phyloP scores from a whole-genome alignment of 139 green algal genomes.

The Edaphochlamys debaryana region DNA sequence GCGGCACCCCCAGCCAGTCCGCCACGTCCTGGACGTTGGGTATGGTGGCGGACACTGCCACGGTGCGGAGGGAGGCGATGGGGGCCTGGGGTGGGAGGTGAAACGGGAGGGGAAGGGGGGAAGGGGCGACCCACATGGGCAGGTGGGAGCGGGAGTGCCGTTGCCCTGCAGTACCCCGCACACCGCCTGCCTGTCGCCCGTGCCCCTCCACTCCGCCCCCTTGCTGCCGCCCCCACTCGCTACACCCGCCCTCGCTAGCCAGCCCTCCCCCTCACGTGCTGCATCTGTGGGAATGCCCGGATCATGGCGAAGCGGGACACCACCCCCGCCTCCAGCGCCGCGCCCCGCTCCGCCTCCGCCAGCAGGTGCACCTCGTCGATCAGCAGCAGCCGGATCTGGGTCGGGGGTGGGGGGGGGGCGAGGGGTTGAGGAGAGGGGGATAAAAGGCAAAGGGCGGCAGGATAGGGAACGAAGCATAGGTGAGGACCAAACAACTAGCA shows the following conservation, averaged over 20 bases:
- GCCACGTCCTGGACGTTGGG: slow-evolving; percentile 85
- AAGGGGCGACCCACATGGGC: no score
- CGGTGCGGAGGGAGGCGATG: slow-evolving; percentile 78
- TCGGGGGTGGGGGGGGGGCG: no score
- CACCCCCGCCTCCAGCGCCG: slow-evolving; percentile 84
- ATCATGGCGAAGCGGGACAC: slow-evolving; percentile 86
- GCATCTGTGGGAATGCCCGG: slow-evolving; percentile 60
- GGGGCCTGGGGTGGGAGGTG: slow-evolving; percentile 68
- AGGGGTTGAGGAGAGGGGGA: no score
- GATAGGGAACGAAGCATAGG: not conserved
- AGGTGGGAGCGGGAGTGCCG: no score
- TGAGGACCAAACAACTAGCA: not conserved
- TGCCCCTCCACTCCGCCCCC: no score
- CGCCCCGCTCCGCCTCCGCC: slow-evolving; percentile 76
- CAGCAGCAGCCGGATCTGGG: slow-evolving; percentile 83
- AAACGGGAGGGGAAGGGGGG: no score
- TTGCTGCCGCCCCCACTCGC: no score
- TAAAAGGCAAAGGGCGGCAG: no score
- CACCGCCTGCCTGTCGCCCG: no score
- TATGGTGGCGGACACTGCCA: slow-evolving; percentile 89
- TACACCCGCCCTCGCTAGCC: no score
- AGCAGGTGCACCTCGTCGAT: slow-evolving; percentile 96
- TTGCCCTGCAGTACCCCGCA: no score
- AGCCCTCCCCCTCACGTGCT: slow-evolving; percentile 55
- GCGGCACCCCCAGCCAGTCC: slow-evolving; percentile 60